Evolutionary conservation across 2,329 filamentous ascomycete species (phyloP), one percentile per base, ranked within the genome.

Genomic region (Arthrobotrys iridis): DNA sequence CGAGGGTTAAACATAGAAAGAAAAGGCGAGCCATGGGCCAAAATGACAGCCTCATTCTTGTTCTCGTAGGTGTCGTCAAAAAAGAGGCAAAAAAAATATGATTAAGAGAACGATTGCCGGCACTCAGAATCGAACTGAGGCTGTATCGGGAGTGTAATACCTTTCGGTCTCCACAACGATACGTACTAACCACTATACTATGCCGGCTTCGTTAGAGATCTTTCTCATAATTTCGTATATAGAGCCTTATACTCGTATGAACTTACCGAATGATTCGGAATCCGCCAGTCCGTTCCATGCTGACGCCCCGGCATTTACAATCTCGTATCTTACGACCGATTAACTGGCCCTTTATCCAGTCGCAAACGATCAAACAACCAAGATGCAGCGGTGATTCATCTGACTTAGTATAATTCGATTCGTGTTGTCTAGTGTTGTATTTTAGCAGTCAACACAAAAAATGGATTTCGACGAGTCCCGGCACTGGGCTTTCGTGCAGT

Each of bases 101-200:
- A 22, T 15, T n/a, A 3, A 24, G 15, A 45, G n/a, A 30, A 59
- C 37, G 59, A 50, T 63, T 71, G 66, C 66, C 66, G 58, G 66
- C 66, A 71, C 66, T 63, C 58, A 55, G 66, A 71, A 71, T 71
- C 66, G 66, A 71, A 71, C 66, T 55, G 58, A 63, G 66, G 66
- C 45, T 63, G 40, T 43, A 71, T 71, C 66, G 66, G 66, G 43
- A 43, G 43, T 62, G 57, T 64, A 41, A 15, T 33, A 68, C 40
- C 65, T 59, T 60, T 40, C 57, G 66, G 46, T 63, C 22, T 63
- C 66, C 66, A 71, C 66, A 71, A 71, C 66, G 66, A 71, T 71
- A 55, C 41, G 66, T 71, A 71, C 57, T 71, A 57, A 71, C 66
- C 66, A 71, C 66, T 71, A 71, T 71, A 71, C 66, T 63, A 71